A percentile compares a stretch with the other conserved stretches of the same genome.
phyloP scores from a whole-genome alignment of 768 basidiomycete genomes.

The Jaapia argillacea region DNA sequence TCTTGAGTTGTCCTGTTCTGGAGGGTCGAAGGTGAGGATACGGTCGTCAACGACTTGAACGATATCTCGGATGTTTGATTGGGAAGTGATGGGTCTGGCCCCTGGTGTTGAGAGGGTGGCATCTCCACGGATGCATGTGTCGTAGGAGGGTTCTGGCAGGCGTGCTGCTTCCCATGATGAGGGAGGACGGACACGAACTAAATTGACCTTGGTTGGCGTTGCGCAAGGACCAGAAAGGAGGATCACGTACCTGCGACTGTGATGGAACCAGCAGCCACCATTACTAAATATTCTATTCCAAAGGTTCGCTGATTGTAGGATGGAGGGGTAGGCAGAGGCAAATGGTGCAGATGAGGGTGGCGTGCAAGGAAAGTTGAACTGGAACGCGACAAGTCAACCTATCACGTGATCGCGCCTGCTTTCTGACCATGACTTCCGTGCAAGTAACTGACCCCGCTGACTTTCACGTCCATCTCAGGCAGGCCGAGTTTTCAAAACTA shows the following conservation, averaged over 20 bases:
- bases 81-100: conserved; percentile 33
- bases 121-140: conserved; percentile 69
- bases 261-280: conserved; percentile 84
- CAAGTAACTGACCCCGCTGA: conserved; percentile 66
- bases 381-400: conserved; percentile 5
- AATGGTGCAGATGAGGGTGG: conserved; percentile 1
- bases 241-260: conserved; percentile 62
- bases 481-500: conserved; percentile 70
- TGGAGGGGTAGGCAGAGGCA: background rate
- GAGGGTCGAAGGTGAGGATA: conserved; percentile 92
- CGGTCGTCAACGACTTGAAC: conserved; percentile 91
- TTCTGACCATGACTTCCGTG: background rate
- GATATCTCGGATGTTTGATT: conserved; percentile 60
- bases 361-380: background rate
- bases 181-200: conserved; percentile 89
- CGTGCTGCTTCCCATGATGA: conserved; percentile 78
- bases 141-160: conserved; percentile 66
- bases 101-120: conserved; percentile 70
- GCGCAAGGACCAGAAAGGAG: conserved; percentile 7
- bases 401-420: conserved; percentile 14
- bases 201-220: conserved; percentile 5
- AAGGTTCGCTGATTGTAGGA: no score
- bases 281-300: no score
- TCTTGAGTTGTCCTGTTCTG: conserved; percentile 73
- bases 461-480: conserved; percentile 95